These are phyloP conservation scores for Neofusicoccum kwambonambiense DNA, from an alignment of 2,329 filamentous ascomycete species.

Conservation along the genomic window DNA sequence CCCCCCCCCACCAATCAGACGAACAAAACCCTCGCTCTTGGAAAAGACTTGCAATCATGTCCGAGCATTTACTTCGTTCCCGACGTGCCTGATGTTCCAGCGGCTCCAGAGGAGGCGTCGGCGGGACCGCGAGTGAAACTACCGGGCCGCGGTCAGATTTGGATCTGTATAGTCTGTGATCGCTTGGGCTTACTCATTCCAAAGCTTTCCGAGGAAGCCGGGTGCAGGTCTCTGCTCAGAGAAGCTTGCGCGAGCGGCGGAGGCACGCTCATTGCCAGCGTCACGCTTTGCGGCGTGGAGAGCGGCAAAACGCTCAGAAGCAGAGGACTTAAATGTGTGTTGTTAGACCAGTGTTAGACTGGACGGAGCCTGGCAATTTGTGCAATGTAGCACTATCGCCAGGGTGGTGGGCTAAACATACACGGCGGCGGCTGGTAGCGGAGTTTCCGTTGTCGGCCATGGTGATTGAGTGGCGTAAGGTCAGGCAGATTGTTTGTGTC, in stretches of 20 bases:
- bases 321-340: not conserved
- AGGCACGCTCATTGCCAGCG: not conserved
- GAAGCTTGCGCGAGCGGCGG: slow-evolving; percentile 16
- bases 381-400: too few relatives aligned
- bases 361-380: too few relatives aligned
- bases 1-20: too few relatives aligned
- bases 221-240: slow-evolving; percentile 9
- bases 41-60: not conserved
- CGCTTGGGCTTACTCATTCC: slow-evolving; percentile 10
- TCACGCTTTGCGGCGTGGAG: slow-evolving; percentile 17
- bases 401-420: not conserved
- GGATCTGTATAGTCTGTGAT: not conserved
- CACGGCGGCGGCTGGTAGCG: slow-evolving; percentile 1
- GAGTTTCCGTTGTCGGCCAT: slow-evolving; percentile 15
- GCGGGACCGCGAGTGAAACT: slow-evolving; percentile 12
- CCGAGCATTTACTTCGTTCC: not conserved
- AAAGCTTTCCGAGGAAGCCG: slow-evolving; percentile 17
- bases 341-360: not conserved
- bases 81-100: not conserved
- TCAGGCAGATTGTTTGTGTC: not conserved
- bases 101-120: not conserved
- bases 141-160: not conserved
- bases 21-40: not conserved
- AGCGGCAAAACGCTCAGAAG: slow-evolving; percentile 12
- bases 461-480: not conserved